Percentiles rank a stretch among this genome's conserved stretches.
These are phyloP conservation scores for Nicotiana sylvestris DNA, from an alignment of 257 asterid species.

Conservation along the genomic window DNA sequence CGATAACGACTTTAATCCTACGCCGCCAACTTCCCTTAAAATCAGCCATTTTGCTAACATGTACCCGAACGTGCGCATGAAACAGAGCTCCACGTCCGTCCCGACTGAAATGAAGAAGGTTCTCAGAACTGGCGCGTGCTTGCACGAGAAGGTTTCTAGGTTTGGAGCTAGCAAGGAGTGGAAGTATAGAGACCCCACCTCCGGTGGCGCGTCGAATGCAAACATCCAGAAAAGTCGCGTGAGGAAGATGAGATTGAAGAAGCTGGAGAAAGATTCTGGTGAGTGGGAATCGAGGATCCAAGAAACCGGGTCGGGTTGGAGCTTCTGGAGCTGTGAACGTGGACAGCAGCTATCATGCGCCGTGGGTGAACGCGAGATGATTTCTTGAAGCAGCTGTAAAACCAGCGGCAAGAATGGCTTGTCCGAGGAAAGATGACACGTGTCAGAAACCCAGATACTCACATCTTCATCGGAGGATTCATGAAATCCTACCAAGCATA, in stretches of 20 bases:
- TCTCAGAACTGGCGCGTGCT: slow-evolving; percentile 51
- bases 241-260: slow-evolving; percentile 68
- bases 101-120: slow-evolving; percentile 68
- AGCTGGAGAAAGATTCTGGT: slow-evolving; percentile 67
- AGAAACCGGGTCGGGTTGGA: slow-evolving; percentile 56
- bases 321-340: slow-evolving; percentile 54
- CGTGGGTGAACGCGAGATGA: slow-evolving; percentile 59
- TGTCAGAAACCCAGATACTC: slow-evolving; percentile 61
- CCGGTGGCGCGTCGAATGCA: slow-evolving; percentile 58
- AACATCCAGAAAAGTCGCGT: slow-evolving; percentile 74
- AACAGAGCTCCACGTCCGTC: slow-evolving; percentile 69
- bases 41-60: slow-evolving; percentile 66
- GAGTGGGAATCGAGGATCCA: slow-evolving; percentile 84
- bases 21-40: slow-evolving; percentile 46
- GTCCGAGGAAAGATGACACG: slow-evolving; percentile 43
- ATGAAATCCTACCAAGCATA: slow-evolving; percentile 30
- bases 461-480: slow-evolving; percentile 19
- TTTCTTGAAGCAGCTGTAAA: slow-evolving; percentile 70
- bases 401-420: slow-evolving; percentile 72
- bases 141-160: slow-evolving; percentile 49
- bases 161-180: slow-evolving; percentile 55
- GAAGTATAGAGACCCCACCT: slow-evolving; percentile 65
- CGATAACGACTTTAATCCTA: slow-evolving; percentile 40
- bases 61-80: slow-evolving; percentile 79
- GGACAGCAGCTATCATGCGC: slow-evolving; percentile 65